Percentiles rank a stretch among this genome's conserved stretches.
phyloP scores from a whole-genome alignment of 192 early-diverging fungal species.

The Cladochytrium replicatum region DNA sequence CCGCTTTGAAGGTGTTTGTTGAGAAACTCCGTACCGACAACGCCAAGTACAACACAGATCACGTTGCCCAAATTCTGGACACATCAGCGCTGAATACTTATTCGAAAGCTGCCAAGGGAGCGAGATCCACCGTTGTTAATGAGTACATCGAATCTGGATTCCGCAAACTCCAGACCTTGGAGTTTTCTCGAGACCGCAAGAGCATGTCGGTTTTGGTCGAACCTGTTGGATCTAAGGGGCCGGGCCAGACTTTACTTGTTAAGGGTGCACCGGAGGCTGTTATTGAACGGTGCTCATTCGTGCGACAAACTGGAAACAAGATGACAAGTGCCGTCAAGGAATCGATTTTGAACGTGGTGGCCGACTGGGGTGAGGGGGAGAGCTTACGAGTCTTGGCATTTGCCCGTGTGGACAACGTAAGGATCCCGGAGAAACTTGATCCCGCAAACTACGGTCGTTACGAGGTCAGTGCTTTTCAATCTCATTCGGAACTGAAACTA shows the following conservation, averaged over 20 bases:
- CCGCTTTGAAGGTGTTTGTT: slow-evolving; percentile 83
- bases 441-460: slow-evolving; percentile 48
- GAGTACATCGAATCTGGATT: slow-evolving; percentile 55
- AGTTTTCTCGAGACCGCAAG: slow-evolving; percentile 96
- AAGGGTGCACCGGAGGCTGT: slow-evolving; percentile 95
- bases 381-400: slow-evolving; percentile 85
- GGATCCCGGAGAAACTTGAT: slow-evolving; percentile 51
- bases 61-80: slow-evolving; percentile 16
- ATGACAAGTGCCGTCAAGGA: slow-evolving; percentile 56
- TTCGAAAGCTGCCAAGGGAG: slow-evolving; percentile 11
- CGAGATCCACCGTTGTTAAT: slow-evolving; percentile 54
- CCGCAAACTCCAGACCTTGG: slow-evolving; percentile 61
- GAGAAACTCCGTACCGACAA: slow-evolving; percentile 86
- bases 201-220: slow-evolving; percentile 90
- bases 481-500: slow-evolving; percentile 12
- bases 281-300: slow-evolving; percentile 70
- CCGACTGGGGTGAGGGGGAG: slow-evolving; percentile 62
- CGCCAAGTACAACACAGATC: slow-evolving; percentile 52
- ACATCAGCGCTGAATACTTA: slow-evolving; percentile 13
- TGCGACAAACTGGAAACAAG: slow-evolving; percentile 42
- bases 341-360: slow-evolving; percentile 52
- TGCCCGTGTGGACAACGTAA: slow-evolving; percentile 70
- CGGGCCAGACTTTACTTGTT: slow-evolving; percentile 60
- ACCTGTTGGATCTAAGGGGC: background rate
- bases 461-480: slow-evolving; percentile 35